These are phyloP conservation scores for Venturia pyrina DNA, from an alignment of 2,329 filamentous ascomycete species.

Conservation along the genomic window DNA sequence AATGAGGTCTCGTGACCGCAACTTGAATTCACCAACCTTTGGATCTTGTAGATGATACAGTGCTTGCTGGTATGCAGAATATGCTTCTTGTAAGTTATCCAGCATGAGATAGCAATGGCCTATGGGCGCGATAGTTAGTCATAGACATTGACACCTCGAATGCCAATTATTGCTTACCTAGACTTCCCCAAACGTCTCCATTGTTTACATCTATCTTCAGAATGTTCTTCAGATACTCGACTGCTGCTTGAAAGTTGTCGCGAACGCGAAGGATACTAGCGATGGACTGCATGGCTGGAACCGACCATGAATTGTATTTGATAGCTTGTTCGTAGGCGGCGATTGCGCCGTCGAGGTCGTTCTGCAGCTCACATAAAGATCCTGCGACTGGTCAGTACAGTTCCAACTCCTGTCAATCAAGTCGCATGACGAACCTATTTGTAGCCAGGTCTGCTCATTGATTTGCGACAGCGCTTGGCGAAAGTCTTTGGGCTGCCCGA, in stretches of 20 bases:
- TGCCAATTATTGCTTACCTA: constrained; percentile 49
- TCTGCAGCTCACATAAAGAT: constrained; percentile 75
- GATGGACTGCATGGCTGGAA: constrained; percentile 87
- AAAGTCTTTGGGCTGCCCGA: constrained; percentile 44
- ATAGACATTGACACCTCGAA: neutral
- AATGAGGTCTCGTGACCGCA: neutral
- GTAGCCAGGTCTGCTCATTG: constrained; percentile 86
- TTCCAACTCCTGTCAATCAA: neutral
- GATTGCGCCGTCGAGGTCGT: constrained; percentile 81
- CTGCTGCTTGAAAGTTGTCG: constrained; percentile 87
- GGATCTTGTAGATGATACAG: constrained; percentile 86
- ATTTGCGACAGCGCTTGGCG: constrained; percentile 66
- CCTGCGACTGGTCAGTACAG: constrained; percentile 41
- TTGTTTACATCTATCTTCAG: constrained; percentile 81
- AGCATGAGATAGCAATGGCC: constrained; percentile 99
- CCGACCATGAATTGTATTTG: constrained; percentile 77
- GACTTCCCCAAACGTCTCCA: constrained; percentile 91
- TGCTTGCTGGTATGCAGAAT: constrained; percentile 92
- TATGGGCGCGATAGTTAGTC: constrained; percentile 25
- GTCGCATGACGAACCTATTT: constrained; percentile 60
- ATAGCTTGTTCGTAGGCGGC: constrained; percentile 84
- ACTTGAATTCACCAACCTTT: constrained; percentile 46
- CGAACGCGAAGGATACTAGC: constrained; percentile 83
- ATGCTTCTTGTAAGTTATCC: constrained; percentile 93
- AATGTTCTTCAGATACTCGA: constrained; percentile 86